These are phyloP conservation scores for Tarenaya hassleriana DNA, from an alignment of 345 rosid genomes.

Conservation along the genomic window DNA sequence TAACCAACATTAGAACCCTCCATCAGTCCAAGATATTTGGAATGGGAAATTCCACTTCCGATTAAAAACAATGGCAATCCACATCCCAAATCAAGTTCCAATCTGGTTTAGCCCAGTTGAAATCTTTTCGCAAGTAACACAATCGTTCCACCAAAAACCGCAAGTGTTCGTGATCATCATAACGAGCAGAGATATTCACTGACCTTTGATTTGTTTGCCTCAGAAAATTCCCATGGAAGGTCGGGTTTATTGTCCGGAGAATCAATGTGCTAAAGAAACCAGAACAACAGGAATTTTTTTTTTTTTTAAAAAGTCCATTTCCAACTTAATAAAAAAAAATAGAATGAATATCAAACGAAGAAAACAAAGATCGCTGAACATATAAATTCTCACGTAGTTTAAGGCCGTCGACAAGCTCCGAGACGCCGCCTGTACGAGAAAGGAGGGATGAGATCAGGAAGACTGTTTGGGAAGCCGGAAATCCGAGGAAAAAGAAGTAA, in stretches of 20 bases:
- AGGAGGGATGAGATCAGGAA: constrained; percentile 21
- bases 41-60: not conserved
- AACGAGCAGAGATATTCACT: constrained; percentile 1
- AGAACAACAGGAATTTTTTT: constrained; percentile 12
- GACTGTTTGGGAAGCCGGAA: no score
- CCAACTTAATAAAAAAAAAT: not conserved
- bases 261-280: constrained; percentile 60
- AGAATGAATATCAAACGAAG: not conserved
- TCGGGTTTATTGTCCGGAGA: constrained; percentile 88
- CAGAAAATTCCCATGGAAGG: constrained; percentile 77
- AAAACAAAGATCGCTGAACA: not conserved
- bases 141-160: not conserved
- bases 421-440: constrained; percentile 31
- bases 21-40: not conserved
- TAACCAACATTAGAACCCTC: constrained; percentile 19
- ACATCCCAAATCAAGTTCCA: not conserved
- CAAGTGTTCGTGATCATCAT: constrained; percentile 9
- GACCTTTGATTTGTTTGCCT: constrained; percentile 53
- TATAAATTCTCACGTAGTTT: constrained; percentile 61
- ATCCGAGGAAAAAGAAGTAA: not conserved
- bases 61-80: not conserved
- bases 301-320: constrained; percentile 6
- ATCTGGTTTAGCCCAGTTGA: not conserved
- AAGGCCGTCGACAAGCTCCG: constrained; percentile 85
- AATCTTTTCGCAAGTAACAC: not conserved